Base-by-base conservation (phyloP, 345 rosid species). In the Gossypium herbaceum region DNA sequence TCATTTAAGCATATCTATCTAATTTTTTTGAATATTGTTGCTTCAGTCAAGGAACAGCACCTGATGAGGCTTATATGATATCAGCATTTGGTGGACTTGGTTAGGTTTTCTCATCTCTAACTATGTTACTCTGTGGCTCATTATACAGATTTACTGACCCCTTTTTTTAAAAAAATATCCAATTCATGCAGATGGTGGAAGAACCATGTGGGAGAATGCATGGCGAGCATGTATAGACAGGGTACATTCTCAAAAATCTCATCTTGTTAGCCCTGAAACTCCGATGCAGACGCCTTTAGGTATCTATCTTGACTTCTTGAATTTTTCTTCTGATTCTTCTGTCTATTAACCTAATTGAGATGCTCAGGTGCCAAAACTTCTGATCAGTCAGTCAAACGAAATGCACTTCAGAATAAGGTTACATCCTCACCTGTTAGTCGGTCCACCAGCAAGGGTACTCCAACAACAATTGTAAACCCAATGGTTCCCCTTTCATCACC, bases 11-110 rank as follows among this genome's bases (percentile, higher is more conserved):
- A 2, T n/a, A 15, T 59, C 74, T 58, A 48, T 47, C 51, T 69
- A 15, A 60, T 22, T 71, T 8, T 69, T 48, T 59, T 76, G 9
- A 13, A 56, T 2, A 22, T 41, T 51, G 34, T 70, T 82, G 74
- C 59, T 83, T 82, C 92, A 96, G 99, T 73, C 96, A 94, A 84
- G 98, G 96, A 74, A 82, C 84, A 25, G 88, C 82, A 65, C 99
- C 99, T 9, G 98, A 96, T 79, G 99, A 96, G 89, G 89, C 94
- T 54, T 89, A 88, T 83, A 96, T 96, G 99, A 85, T 89, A 77
- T 92, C 99, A 16, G 97, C 98, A 60, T 96, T 93, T 87, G 99
- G 97, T 62, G 97, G 99, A 73, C 82, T 79, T 71, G 98, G 99
- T 96, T 67, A 74, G 87, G 80, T 71, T 74, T 54, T 56, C 75